Percentiles rank a stretch among this genome's conserved stretches.
phyloP scores from a whole-genome alignment of 1,139 yeast genomes.

The Zygoascus sp. region DNA sequence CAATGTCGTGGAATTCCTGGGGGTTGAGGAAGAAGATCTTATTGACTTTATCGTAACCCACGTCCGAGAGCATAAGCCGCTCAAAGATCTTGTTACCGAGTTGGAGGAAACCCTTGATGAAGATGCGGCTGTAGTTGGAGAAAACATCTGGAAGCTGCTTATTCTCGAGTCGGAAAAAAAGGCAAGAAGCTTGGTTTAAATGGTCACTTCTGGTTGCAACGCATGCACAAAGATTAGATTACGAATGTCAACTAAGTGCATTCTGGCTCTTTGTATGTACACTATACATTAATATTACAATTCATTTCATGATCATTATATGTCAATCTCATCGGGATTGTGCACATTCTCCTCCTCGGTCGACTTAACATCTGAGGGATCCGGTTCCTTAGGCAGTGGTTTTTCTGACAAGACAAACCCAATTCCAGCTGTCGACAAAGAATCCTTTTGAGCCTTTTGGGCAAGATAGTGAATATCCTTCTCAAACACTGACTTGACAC shows the following conservation, averaged over 20 bases:
- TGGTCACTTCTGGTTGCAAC: too few species aligned
- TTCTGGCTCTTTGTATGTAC: too few species aligned
- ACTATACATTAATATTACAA: neutral
- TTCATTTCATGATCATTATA: conserved; percentile 34
- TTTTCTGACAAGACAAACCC: conserved; percentile 20
- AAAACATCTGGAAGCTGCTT: conserved; percentile 30
- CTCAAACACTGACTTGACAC: conserved; percentile 41
- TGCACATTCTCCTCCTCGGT: conserved; percentile 9
- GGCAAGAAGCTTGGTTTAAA: neutral
- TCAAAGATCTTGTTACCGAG: conserved; percentile 29
- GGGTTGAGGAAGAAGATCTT: conserved; percentile 36
- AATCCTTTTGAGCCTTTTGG: conserved; percentile 23
- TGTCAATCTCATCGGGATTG: conserved; percentile 67
- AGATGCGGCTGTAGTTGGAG: conserved; percentile 32
- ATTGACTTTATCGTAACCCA: conserved; percentile 31
- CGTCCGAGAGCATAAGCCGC: conserved; percentile 26
- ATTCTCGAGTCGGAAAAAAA: conserved; percentile 26
- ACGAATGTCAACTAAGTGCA: too few species aligned
- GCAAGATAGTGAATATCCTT: conserved; percentile 37
- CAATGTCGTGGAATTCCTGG: conserved; percentile 33
- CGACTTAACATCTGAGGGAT: too few species aligned
- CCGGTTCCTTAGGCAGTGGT: too few species aligned
- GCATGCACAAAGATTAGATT: too few species aligned
- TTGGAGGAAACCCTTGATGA: conserved; percentile 35
- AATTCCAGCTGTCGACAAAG: conserved; percentile 4